Conservation (phyloP, 352 stramenopile species). For the Aphanomyces cochlioides region DNA sequence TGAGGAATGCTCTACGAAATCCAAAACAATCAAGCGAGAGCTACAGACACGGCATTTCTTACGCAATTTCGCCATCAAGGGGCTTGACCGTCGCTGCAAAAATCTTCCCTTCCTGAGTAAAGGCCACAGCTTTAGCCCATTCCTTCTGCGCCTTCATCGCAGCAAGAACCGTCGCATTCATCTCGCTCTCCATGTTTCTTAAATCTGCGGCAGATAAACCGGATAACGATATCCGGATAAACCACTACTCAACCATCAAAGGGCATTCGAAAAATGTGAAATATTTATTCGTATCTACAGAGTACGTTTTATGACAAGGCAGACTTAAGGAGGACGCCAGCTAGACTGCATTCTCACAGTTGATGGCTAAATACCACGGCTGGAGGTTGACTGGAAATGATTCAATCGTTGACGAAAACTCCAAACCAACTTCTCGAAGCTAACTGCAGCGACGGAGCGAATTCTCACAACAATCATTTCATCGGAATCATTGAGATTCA, state of each 20-base stretch:
- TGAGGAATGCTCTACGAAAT: conserved; percentile 36
- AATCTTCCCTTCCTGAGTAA: conserved; percentile 53
- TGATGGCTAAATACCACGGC: too few species aligned
- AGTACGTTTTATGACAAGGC: too few species aligned
- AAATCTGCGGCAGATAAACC: neutral
- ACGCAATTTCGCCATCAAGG: conserved; percentile 60
- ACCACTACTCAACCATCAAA: neutral
- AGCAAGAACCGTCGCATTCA: conserved; percentile 39
- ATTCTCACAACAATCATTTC: too few species aligned
- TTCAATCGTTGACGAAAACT: too few species aligned
- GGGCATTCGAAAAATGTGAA: too few species aligned
- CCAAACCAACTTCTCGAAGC: too few species aligned
- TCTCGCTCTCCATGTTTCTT: conserved; percentile 12
- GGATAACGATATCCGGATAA: neutral
- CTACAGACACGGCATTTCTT: conserved; percentile 21
- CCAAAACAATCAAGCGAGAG: conserved; percentile 21
- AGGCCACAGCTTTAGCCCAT: conserved; percentile 59
- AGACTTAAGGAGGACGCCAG: too few species aligned
- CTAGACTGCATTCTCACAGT: too few species aligned
- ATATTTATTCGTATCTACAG: too few species aligned
- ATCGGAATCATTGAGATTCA: too few species aligned
- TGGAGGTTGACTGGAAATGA: too few species aligned
- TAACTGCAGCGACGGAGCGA: too few species aligned
- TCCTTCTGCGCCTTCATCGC: conserved; percentile 57
- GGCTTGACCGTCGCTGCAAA: conserved; percentile 55